Evolutionary conservation across 2,329 filamentous ascomycete genomes (phyloP).

Genomic region (Penicillium sp.): DNA sequence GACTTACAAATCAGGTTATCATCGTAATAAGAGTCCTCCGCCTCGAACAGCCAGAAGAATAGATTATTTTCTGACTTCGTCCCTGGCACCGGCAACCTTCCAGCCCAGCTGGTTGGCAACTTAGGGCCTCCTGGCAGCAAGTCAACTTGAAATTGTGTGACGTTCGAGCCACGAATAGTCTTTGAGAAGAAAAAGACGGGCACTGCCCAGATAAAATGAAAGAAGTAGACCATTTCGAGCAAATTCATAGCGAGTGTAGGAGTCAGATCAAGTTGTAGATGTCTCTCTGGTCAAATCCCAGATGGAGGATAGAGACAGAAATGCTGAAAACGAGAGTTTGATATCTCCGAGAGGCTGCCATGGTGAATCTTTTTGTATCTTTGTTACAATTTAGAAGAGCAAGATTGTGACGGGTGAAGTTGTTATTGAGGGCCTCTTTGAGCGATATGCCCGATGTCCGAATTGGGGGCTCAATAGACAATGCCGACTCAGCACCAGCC

Average conservation of each 20-base stretch:
- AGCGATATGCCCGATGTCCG: neutral
- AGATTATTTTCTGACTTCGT: constrained; percentile 33
- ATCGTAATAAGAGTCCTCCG: constrained; percentile 34
- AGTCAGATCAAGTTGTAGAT: neutral
- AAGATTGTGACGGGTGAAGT: neutral
- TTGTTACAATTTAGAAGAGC: neutral
- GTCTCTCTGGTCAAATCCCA: neutral
- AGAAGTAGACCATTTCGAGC: constrained; percentile 23
- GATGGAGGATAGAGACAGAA: neutral
- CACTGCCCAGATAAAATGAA: constrained; percentile 24
- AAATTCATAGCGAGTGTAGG: constrained; percentile 25
- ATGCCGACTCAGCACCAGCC: neutral
- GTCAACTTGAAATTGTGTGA: constrained; percentile 33
- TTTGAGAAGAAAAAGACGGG: constrained; percentile 14
- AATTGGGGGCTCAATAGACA: neutral
- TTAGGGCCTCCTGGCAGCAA: constrained; percentile 33
- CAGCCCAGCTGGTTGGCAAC: constrained; percentile 40
- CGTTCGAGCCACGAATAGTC: constrained; percentile 3
- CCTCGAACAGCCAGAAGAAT: constrained; percentile 44
- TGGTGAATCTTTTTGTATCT: neutral
- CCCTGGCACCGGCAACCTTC: constrained; percentile 36
- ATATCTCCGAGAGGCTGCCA: neutral
- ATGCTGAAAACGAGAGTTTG: neutral
- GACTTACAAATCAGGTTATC: constrained; percentile 40
- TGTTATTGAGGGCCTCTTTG: neutral